Percentiles rank a stretch among this genome's conserved stretches.
These are phyloP conservation scores for Peronospora belbahrii DNA, from an alignment of 352 stramenopile species.

Conservation along the genomic window DNA sequence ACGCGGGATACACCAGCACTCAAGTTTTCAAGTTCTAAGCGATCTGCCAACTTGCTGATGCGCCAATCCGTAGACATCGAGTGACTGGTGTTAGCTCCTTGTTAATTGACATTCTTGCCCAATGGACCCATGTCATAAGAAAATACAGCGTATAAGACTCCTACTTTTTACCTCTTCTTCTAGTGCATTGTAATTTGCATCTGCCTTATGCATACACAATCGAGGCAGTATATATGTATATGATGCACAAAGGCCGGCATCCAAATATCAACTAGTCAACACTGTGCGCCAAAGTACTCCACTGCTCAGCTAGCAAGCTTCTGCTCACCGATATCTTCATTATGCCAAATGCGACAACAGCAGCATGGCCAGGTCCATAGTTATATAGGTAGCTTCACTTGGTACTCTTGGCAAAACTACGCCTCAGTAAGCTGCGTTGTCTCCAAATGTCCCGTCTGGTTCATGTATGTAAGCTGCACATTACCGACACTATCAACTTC, in stretches of 20 bases:
- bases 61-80: constrained; percentile 14
- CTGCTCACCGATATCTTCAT: constrained; percentile 1
- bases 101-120: constrained; percentile 7
- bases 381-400: constrained; percentile 8
- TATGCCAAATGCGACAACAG: neutral
- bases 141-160: constrained; percentile 14
- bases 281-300: constrained; percentile 2
- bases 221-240: neutral
- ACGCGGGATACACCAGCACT: constrained; percentile 43
- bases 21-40: constrained; percentile 69
- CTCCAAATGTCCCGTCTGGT: constrained; percentile 52
- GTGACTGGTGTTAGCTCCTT: constrained; percentile 11
- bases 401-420: constrained; percentile 12
- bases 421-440: constrained; percentile 53
- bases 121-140: constrained; percentile 9
- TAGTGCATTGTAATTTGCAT: constrained; percentile 6
- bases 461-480: constrained; percentile 57
- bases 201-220: neutral
- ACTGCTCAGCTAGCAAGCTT: neutral
- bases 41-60: neutral
- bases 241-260: neutral
- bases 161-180: constrained; percentile 9
- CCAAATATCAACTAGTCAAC: constrained; percentile 8
- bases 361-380: neutral
- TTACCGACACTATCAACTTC: constrained; percentile 66